A percentile compares a stretch with the other conserved stretches of the same genome.
Conservation (phyloP, 164 flowering plant genomes). For the Stephania cephalantha region DNA sequence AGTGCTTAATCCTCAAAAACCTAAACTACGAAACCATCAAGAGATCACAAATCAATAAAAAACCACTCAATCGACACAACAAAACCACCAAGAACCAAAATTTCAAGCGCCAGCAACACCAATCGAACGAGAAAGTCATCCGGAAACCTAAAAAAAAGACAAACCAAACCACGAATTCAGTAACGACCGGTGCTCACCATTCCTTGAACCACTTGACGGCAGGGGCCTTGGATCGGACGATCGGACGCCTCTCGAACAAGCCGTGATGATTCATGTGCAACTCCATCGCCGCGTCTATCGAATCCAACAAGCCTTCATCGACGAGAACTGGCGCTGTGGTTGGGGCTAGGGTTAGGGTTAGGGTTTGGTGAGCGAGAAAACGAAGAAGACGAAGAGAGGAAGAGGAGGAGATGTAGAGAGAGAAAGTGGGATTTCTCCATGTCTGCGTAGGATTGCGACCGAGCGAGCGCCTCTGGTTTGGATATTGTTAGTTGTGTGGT, state of each 20-base stretch:
- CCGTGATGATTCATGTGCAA: constrained; percentile 33
- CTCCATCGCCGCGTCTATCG: constrained; percentile 34
- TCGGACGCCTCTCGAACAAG: constrained; percentile 57
- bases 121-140: not conserved
- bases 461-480: too few relatives aligned
- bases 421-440: not conserved
- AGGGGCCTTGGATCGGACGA: constrained; percentile 53
- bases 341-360: constrained; percentile 2
- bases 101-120: not conserved
- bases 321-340: not conserved
- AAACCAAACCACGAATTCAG: not conserved
- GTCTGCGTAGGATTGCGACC: too few relatives aligned
- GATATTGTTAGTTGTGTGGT: too few relatives aligned
- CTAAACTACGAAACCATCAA: too few relatives aligned
- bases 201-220: constrained; percentile 69
- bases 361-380: not conserved
- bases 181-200: constrained; percentile 35
- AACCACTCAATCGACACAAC: not conserved
- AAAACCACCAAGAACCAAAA: not conserved
- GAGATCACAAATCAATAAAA: too few relatives aligned
- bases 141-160: constrained; percentile 1
- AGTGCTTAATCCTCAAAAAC: too few relatives aligned
- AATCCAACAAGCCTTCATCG: not conserved
- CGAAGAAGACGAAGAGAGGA: too few relatives aligned
- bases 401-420: not conserved